Base-by-base conservation (phyloP, 306 rosid species). In the Quercus robur region DNA sequence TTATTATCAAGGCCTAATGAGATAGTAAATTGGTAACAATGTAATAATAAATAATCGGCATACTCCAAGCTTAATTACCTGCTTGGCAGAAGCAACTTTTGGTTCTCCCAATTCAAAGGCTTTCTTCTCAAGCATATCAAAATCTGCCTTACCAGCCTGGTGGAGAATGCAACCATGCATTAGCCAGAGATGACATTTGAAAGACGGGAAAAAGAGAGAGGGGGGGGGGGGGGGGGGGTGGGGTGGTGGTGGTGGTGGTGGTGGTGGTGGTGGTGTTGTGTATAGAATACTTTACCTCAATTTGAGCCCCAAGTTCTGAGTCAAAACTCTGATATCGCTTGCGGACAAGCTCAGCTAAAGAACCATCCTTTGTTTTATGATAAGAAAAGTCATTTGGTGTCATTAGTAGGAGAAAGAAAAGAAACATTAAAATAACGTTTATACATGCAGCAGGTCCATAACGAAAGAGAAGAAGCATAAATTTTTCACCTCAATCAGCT, bases 141-240 rank as follows among this genome's bases (percentile, higher is more conserved):
- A 95, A 90, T 95, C 97, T 33, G 90, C 97, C 83, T 93, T 90
- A 44, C 99, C 98, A 66, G 96, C 94, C 99, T 95, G 44, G 35
- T 10, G 72, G 5, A 67, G 20, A 46, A 77, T 54, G 68, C 14
- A 35, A 88, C 74, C 71, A 81, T 20, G 71, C 71, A 81, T 52
- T 59, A 85, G 75, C 55, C 78, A 71, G 12, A 15, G 49, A 57
- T 58, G 19, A n/a, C 19, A 80, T 72, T 78, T 57, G 31, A 55
- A 79, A 77, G 46, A 77, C 25, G 74, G 51, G 68, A 38, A 12
- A 3, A 5, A 59, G 63, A 9, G 21, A 15, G 52, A 44, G 25
- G n/a, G 31, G 38, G 51, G 66, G 20, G 18, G 5, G 23, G 3
- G 61, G 71, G 1, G 13, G 54, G 17, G 4, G 14, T 14, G 3